Evolutionary conservation across 2,329 filamentous ascomycete genomes (phyloP), one percentile per base, ranked within the genome.

Genomic region (Alternaria brassicae): DNA sequence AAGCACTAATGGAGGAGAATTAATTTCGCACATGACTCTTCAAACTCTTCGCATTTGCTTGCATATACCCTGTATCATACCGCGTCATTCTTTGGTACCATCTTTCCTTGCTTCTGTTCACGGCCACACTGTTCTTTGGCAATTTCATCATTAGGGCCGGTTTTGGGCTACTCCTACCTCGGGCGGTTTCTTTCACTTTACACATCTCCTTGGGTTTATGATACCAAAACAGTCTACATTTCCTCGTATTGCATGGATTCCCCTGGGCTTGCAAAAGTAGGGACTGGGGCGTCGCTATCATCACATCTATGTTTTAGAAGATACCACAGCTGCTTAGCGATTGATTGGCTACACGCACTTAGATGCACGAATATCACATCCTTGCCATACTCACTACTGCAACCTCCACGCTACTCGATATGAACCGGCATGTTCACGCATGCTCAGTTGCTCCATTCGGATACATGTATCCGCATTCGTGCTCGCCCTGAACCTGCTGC

Each of bases 1-100:
- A 77, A 59, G 89, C 91, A 44, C 77, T 86, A 66, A 84, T 83
- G 66, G 84, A 86, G 73, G 84, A 86, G 63, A 74, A 73, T 44
- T 78, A 69, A 70, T 66, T 28, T 41, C 36, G 34, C 55, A 39
- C 48, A 58, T 40, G 40, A 60, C 53, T 56, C 53, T 57, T 60
- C 55, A 49, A 47, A 41, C 39, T 25, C 39, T 56, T 56, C 34
- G 41, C 41, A 62, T 61, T 63, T 57, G 52, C 42, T 53, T 55
- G 52, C 61, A 61, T 62, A 66, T 59, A 69, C 65, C 54, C 59
- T 65, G 65, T 64, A 68, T 47, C 56, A 66, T 68, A 65, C 34
- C 62, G 50, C 65, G 59, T 62, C 53, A 60, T 65, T 60, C 39
- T 59, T 60, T 48, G 57, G 56, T 58, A 45, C 32, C 28, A 50